These are phyloP conservation scores for Clonostachys byssicola DNA, from an alignment of 2,329 filamentous ascomycete species.

Conservation along the genomic window DNA sequence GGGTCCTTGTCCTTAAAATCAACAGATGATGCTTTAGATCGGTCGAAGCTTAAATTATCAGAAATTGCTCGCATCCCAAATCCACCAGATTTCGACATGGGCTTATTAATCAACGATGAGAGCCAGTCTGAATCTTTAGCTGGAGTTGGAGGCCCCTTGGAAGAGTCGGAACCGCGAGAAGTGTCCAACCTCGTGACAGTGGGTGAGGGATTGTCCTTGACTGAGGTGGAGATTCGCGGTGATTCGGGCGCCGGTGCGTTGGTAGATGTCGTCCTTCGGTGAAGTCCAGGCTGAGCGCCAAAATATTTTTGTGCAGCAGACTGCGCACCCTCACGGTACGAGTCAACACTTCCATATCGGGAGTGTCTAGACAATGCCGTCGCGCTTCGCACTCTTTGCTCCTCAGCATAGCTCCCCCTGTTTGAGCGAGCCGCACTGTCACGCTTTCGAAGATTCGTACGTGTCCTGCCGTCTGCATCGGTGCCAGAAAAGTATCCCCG, in stretches of 20 bases:
- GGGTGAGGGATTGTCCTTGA: slow-evolving; percentile 50
- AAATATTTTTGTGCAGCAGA: slow-evolving; percentile 70
- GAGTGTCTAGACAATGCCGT: slow-evolving; percentile 69
- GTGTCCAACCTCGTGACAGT: slow-evolving; percentile 59
- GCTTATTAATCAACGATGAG: slow-evolving; percentile 43
- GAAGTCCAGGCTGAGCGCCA: slow-evolving; percentile 39
- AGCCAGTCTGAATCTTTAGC: slow-evolving; percentile 43
- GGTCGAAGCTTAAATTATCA: slow-evolving; percentile 51
- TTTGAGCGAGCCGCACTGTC: slow-evolving; percentile 60
- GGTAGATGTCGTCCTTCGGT: slow-evolving; percentile 59
- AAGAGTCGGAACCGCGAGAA: slow-evolving; percentile 10
- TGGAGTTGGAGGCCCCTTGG: slow-evolving; percentile 1
- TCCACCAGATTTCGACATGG: slow-evolving; percentile 42
- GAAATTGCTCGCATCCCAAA: slow-evolving; percentile 82
- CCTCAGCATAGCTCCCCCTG: slow-evolving; percentile 73
- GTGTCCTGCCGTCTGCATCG: slow-evolving; percentile 71
- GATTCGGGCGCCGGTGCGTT: slow-evolving; percentile 45
- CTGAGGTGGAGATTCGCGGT: slow-evolving; percentile 40
- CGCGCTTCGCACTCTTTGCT: slow-evolving; percentile 63
- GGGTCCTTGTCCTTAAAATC: slow-evolving; percentile 34
- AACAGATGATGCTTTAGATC: slow-evolving; percentile 1
- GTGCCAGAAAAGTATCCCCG: slow-evolving; percentile 91
- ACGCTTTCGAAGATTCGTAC: slow-evolving; percentile 79
- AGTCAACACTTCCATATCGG: slow-evolving; percentile 75
- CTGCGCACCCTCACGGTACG: slow-evolving; percentile 59